phyloP scores from a whole-genome alignment of 148 eudicot species.

The Salicornia ramosissima region DNA sequence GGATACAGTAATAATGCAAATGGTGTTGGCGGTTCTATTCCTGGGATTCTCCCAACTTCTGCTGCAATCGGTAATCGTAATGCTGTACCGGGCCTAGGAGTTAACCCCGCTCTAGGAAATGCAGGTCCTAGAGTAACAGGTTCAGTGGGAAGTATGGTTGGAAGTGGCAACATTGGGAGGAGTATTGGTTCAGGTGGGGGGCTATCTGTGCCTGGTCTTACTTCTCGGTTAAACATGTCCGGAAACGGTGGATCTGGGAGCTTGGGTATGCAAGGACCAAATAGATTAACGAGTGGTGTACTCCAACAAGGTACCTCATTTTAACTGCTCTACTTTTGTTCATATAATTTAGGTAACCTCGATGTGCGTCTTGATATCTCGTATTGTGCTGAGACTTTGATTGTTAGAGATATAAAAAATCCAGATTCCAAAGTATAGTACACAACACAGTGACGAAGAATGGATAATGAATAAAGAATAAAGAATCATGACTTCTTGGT shows the following conservation, averaged over 20 bases:
- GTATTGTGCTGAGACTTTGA: neutral
- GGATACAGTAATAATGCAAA: constrained; percentile 72
- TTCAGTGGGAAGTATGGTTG: constrained; percentile 79
- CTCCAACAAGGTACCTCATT: constrained; percentile 84
- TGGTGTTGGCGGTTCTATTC: constrained; percentile 90
- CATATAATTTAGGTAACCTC: neutral
- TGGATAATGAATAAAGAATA: no score
- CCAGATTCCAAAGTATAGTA: neutral
- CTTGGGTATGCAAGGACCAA: constrained; percentile 74
- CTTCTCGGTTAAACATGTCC: constrained; percentile 72
- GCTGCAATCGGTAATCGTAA: constrained; percentile 79
- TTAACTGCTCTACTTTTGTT: constrained; percentile 2
- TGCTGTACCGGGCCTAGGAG: constrained; percentile 83
- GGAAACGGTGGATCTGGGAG: constrained; percentile 80
- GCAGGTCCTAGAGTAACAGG: constrained; percentile 76
- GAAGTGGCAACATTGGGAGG: constrained; percentile 79
- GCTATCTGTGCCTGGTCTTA: constrained; percentile 76
- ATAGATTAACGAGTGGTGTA: constrained; percentile 74
- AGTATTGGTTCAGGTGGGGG: constrained; percentile 86
- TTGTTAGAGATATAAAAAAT: no score
- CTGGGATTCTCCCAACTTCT: constrained; percentile 92
- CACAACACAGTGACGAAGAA: neutral
- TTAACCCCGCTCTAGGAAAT: constrained; percentile 77
- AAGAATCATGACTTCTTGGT: neutral
- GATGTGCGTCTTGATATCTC: neutral